Percentiles rank a stretch among this genome's conserved stretches.
Conservation (phyloP, 176 grass and related monocot species). For the Ensete glaucum region DNA sequence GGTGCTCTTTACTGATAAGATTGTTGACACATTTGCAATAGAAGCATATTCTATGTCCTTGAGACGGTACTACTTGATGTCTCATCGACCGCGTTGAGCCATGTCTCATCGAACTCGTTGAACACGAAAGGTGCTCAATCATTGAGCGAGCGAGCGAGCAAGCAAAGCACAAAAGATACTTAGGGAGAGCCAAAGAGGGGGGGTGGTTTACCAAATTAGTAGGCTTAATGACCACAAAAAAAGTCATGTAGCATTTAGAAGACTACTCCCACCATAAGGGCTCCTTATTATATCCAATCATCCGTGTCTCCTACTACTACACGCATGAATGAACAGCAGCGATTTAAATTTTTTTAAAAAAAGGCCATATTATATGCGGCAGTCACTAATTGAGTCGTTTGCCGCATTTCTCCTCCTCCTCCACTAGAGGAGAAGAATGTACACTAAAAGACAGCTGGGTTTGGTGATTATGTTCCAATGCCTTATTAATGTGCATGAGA, state of each 20-base stretch:
- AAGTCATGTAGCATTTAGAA: background rate
- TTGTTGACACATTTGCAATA: background rate
- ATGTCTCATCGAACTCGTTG: background rate
- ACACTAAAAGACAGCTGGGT: background rate
- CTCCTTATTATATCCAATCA: too few species aligned
- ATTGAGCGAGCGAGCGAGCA: background rate
- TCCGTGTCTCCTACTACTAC: background rate
- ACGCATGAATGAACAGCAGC: background rate
- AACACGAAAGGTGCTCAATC: background rate
- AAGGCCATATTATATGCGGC: background rate
- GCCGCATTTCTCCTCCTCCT: background rate
- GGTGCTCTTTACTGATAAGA: background rate
- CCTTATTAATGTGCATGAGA: background rate
- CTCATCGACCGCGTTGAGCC: background rate
- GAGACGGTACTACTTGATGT: background rate
- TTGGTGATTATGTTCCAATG: slow-evolving; percentile 1
- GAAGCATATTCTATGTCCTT: too few species aligned
- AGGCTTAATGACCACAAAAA: background rate
- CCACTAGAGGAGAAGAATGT: background rate
- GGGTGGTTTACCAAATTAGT: background rate
- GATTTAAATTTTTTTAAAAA: too few species aligned
- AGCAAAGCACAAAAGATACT: background rate
- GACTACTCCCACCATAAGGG: background rate
- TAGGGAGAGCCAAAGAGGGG: background rate
- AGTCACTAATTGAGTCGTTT: slow-evolving; percentile 4